Base-by-base conservation (phyloP, 805 yeast genomes). In the Nakazawaea holstii region DNA sequence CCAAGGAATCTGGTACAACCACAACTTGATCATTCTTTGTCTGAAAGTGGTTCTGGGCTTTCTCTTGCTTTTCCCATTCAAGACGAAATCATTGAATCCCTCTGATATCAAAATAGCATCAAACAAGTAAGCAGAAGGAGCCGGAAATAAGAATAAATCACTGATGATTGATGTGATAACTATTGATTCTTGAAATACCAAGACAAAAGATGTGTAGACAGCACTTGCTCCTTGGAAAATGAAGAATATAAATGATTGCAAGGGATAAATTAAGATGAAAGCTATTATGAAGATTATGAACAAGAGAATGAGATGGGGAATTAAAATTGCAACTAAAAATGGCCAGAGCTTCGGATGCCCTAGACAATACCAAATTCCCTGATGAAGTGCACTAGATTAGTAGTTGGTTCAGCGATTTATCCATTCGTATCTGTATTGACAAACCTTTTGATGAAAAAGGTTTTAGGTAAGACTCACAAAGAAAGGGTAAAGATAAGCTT, bases 121-220 rank as follows among this genome's bases (percentile, higher is more conserved):
- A 51, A 68, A 69, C 2, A 65, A 54, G 10, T 44, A 46, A 2
- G 46, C 50, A 6, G 67, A 49, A 1, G 69, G 65, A 2, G 45
- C 47, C 2, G 70, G 69, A 14, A 69, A 51, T 2, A 69, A 51
- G n/a, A 66, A 45, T 3, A 48, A 35, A 15, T 59, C 59, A 33
- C 61, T 57, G 33, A 67, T 55, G 20, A 60, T 49, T 28, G 59
- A 54, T 8, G 66, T 59, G 39, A 67, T 44, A 24, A 62, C 59
- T 8, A 57, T 56, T 14, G 65, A 50, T 39, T 63, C 55, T 41
- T 68, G 71, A 32, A 65, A 52, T 1, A 61, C 53, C 14, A 53
- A 49, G 6, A 55, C 45, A 46, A 54, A 51, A 7, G 57, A 49
- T 14, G 56, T 52, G 24, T 53, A 36, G 2, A 55, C 26, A 1